Evolutionary conservation across 2,329 filamentous ascomycete species (phyloP).

Genomic region (Scopulariopsis brevicaulis): DNA sequence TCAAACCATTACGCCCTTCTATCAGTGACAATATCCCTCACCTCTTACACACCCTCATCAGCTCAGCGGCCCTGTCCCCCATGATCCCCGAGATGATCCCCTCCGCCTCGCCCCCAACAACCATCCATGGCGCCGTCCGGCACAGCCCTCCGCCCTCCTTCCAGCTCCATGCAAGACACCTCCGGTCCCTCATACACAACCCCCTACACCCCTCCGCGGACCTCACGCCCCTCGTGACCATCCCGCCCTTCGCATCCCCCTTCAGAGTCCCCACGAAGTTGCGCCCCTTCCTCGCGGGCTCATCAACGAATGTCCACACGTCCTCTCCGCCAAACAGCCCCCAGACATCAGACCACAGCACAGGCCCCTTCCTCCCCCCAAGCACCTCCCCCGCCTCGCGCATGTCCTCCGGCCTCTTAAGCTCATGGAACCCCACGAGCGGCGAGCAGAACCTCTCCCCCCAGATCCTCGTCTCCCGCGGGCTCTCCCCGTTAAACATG

Average conservation of each 20-base stretch:
- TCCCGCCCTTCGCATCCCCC: constrained; percentile 24
- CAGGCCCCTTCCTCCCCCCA: constrained; percentile 21
- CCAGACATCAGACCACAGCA: constrained; percentile 40
- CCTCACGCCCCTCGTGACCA: constrained; percentile 21
- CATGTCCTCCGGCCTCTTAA: constrained; percentile 34
- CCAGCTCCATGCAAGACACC: constrained; percentile 41
- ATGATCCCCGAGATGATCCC: constrained; percentile 27
- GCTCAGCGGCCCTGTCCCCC: constrained; percentile 8
- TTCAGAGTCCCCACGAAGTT: constrained; percentile 37
- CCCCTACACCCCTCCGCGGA: constrained; percentile 29
- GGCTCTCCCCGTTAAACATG: constrained; percentile 44
- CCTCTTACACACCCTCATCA: constrained; percentile 9
- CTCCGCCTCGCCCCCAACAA: constrained; percentile 25
- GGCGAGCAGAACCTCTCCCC: constrained; percentile 40
- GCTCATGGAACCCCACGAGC: constrained; percentile 41
- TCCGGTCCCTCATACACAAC: constrained; percentile 25
- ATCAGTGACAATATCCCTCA: background rate
- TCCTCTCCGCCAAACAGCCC: constrained; percentile 28
- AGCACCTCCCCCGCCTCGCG: constrained; percentile 28
- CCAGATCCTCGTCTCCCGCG: constrained; percentile 34
- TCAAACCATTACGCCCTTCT: background rate
- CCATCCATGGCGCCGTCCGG: constrained; percentile 35
- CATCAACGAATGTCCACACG: constrained; percentile 15
- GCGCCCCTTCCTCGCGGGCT: constrained; percentile 23
- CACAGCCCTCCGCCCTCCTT: constrained; percentile 26